Evolutionary conservation across 2,329 filamentous ascomycete genomes (phyloP), one percentile per base, ranked within the genome.

Genomic region (Aureobasidium zeae): DNA sequence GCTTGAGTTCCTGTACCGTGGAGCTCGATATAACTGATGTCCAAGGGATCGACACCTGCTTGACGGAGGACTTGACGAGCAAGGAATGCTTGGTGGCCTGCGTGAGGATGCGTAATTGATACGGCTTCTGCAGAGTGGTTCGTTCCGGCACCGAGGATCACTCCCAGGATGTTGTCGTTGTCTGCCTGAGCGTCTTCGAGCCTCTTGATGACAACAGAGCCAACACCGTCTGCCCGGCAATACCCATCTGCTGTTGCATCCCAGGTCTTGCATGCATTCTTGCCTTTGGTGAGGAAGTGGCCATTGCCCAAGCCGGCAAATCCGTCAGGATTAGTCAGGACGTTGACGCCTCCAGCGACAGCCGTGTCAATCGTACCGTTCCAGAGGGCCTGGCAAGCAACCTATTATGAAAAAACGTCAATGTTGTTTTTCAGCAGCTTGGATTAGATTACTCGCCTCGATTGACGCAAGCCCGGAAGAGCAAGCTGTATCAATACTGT

Each of bases 1-100:
- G 56, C 56, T 48, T 61, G 55, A 45, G 58, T 61, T 8, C 59
- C 60, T 10, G 59, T 63, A n/a, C 55, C 53, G 38, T 61, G 58
- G 30, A 60, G 51, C 38, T 61, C 58, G 12, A 59, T 52, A 44
- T 54, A 57, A 13, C 36, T 50, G 22, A 54, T 45, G 24, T 57
- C 53, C 20, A 51, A 22, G 5, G 55, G 46, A 10, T 56, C 45
- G 10, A 55, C 46, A 11, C 49, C 52, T 38, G 57, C 53, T 39
- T 56, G 45, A 7, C 33, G 17, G 5, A 56, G 34, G 3, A 54
- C 47, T 17, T 48, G 35, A 10, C 45, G 13, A 33, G 45, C 52
- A 4, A 52, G 35, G 8, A 46, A 21, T 10, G 39, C 43, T 39
- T 58, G 57, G 1, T 48, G 24, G 5, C 41, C 43, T 7, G 49